phyloP scores from a whole-genome alignment of 73 alveolate genomes.

The Symbiodinium natans region DNA sequence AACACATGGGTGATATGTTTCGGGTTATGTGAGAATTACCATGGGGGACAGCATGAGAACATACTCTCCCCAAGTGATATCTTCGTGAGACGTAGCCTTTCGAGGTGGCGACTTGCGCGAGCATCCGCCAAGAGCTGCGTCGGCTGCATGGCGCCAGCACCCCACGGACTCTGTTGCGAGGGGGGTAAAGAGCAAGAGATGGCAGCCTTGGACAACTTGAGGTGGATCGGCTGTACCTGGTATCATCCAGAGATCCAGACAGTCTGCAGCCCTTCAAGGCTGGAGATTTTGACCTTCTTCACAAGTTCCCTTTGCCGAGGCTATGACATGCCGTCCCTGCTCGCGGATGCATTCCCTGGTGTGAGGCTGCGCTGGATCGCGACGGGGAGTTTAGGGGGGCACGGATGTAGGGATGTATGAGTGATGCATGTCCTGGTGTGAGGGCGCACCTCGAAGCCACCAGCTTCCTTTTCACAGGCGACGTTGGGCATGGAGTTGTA shows the following conservation, averaged over 20 bases:
- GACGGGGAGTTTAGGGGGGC: no score
- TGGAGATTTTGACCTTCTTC: no score
- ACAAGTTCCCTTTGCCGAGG: not conserved
- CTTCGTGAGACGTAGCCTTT: not conserved
- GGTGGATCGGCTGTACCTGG: slow-evolving; percentile 65
- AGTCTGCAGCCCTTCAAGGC: no score
- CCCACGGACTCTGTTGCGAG: not conserved
- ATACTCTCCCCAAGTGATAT: not conserved
- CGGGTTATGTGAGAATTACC: not conserved
- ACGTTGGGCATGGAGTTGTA: no score
- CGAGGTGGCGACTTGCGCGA: slow-evolving; percentile 46
- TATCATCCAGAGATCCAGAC: slow-evolving; percentile 77
- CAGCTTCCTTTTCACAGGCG: slow-evolving; percentile 89
- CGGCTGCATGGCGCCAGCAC: slow-evolving; percentile 25
- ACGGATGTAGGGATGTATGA: no score
- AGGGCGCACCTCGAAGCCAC: slow-evolving; percentile 74
- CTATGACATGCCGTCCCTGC: slow-evolving; percentile 80
- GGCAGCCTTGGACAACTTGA: not conserved
- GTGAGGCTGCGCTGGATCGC: slow-evolving; percentile 44
- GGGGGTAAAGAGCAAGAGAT: not conserved
- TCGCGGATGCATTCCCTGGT: slow-evolving; percentile 88
- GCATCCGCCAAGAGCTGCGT: slow-evolving; percentile 62
- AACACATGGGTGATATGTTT: not conserved
- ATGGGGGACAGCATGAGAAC: not conserved
- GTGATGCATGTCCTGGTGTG: slow-evolving; percentile 88